Conservation (phyloP, 805 yeast genomes). For the Saccharomyces paradoxus region DNA sequence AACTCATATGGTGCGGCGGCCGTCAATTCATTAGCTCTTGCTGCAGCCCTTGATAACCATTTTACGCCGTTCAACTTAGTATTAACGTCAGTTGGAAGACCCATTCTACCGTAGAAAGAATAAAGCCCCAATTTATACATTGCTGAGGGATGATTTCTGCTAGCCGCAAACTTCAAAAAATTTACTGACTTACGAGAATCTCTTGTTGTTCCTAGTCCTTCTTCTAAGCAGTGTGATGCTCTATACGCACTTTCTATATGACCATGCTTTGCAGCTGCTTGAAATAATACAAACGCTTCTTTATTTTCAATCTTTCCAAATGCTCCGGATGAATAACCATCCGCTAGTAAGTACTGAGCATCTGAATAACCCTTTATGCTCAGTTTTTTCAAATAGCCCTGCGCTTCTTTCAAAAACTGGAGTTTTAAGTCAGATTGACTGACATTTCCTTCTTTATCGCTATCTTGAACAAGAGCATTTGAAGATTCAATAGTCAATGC, state of each 20-base stretch:
- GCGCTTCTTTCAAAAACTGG: constrained; percentile 70
- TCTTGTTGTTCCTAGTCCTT: constrained; percentile 85
- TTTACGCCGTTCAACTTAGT: constrained; percentile 82
- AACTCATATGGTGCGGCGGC: constrained; percentile 93
- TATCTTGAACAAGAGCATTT: constrained; percentile 3
- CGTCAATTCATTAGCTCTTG: constrained; percentile 72
- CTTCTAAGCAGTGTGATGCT: constrained; percentile 84
- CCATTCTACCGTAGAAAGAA: constrained; percentile 78
- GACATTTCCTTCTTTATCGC: constrained; percentile 3
- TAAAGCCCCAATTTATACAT: constrained; percentile 88
- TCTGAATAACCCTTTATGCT: constrained; percentile 77
- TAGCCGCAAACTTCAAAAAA: constrained; percentile 76
- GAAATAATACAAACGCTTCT: constrained; percentile 71
- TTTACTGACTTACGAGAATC: constrained; percentile 83
- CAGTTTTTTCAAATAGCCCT: constrained; percentile 56
- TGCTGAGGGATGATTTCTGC: constrained; percentile 92
- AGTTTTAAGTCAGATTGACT: constrained; percentile 34
- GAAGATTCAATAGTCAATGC: constrained; percentile 51
- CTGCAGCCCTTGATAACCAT: constrained; percentile 85
- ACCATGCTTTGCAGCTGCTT: constrained; percentile 86
- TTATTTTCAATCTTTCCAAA: constrained; percentile 70
- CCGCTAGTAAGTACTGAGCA: constrained; percentile 89
- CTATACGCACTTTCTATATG: constrained; percentile 89
- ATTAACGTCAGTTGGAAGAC: constrained; percentile 55
- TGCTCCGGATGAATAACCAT: constrained; percentile 78